Conservation (phyloP, 2,329 filamentous ascomycete species). For the Zasmidium angulare region DNA sequence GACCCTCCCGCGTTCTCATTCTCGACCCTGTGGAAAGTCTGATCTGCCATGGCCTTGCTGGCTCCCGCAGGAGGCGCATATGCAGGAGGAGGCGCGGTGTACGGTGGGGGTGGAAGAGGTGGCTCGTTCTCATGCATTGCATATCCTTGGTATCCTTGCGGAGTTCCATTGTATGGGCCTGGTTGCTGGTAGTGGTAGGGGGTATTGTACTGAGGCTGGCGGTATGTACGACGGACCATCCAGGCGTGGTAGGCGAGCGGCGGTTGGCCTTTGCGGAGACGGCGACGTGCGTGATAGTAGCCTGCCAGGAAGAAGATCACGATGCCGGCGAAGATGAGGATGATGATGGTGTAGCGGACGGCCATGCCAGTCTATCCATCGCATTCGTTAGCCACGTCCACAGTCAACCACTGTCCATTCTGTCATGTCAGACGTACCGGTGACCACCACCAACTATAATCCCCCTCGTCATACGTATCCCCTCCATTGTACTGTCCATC, state of each 20-base stretch:
- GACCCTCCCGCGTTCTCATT: conserved; percentile 14
- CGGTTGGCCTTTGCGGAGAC: conserved; percentile 64
- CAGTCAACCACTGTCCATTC: background rate
- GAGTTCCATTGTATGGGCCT: conserved; percentile 22
- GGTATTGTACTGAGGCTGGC: conserved; percentile 12
- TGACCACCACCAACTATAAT: conserved; percentile 29
- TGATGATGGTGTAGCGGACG: conserved; percentile 71
- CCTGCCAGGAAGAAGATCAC: conserved; percentile 65
- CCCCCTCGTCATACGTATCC: conserved; percentile 6
- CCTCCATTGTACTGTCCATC: background rate
- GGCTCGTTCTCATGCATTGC: conserved; percentile 26
- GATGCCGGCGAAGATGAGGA: conserved; percentile 59
- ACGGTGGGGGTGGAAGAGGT: conserved; percentile 25
- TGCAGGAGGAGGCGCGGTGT: conserved; percentile 34
- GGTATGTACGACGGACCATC: conserved; percentile 30
- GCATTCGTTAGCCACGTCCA: background rate
- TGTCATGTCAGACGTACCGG: conserved; percentile 18
- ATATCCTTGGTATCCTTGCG: conserved; percentile 23
- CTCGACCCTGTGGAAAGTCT: conserved; percentile 24
- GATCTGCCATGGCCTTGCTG: conserved; percentile 36
- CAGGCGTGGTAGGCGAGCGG: conserved; percentile 68
- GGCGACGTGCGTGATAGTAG: conserved; percentile 67
- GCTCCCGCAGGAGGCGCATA: conserved; percentile 37
- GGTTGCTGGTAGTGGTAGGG: conserved; percentile 16
- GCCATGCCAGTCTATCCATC: conserved; percentile 44